These are phyloP conservation scores for Hypoxylon rubiginosum DNA, from an alignment of 2,329 filamentous ascomycete genomes.

Conservation along the genomic window DNA sequence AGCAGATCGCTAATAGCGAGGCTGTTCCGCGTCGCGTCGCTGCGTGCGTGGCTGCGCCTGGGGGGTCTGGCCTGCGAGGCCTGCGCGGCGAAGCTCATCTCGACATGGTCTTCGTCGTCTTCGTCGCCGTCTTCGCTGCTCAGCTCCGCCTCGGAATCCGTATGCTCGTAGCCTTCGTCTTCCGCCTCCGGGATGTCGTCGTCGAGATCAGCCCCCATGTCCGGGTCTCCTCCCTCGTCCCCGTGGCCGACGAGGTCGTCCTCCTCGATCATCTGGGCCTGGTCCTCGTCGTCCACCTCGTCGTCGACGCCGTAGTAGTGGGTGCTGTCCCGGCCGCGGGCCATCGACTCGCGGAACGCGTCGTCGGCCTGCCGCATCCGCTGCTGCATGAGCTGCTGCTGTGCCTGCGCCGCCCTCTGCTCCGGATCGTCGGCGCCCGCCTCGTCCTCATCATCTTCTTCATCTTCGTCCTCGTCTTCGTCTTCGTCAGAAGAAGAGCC, in stretches of 20 bases:
- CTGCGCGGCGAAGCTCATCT: slow-evolving; percentile 56
- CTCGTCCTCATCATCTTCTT: slow-evolving; percentile 56
- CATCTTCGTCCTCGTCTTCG: slow-evolving; percentile 53
- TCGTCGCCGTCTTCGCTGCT: too few relatives aligned
- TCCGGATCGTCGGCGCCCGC: slow-evolving; percentile 54
- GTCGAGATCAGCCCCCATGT: slow-evolving; percentile 78
- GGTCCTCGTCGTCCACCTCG: slow-evolving; percentile 67
- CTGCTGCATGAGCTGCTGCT: slow-evolving; percentile 63
- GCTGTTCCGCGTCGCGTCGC: slow-evolving; percentile 62
- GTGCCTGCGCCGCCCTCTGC: slow-evolving; percentile 53
- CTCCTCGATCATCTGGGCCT: slow-evolving; percentile 73
- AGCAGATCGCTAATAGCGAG: slow-evolving; percentile 70
- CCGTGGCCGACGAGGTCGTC: slow-evolving; percentile 66
- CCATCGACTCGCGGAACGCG: slow-evolving; percentile 71
- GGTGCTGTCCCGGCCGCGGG: slow-evolving; percentile 62
- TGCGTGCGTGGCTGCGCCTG: slow-evolving; percentile 56
- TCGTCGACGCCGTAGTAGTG: slow-evolving; percentile 68
- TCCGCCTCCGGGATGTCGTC: slow-evolving; percentile 77
- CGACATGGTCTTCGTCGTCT: slow-evolving; percentile 56
- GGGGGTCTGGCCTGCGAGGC: slow-evolving; percentile 52
- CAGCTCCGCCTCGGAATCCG: slow-evolving; percentile 77
- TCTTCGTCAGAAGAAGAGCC: slow-evolving; percentile 60
- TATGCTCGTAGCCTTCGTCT: slow-evolving; percentile 79
- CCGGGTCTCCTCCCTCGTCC: slow-evolving; percentile 58
- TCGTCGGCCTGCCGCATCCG: slow-evolving; percentile 70